Evolutionary conservation across 2,329 filamentous ascomycete species (phyloP), one percentile per base, ranked within the genome.

Genomic region (Biscogniauxia sp.): DNA sequence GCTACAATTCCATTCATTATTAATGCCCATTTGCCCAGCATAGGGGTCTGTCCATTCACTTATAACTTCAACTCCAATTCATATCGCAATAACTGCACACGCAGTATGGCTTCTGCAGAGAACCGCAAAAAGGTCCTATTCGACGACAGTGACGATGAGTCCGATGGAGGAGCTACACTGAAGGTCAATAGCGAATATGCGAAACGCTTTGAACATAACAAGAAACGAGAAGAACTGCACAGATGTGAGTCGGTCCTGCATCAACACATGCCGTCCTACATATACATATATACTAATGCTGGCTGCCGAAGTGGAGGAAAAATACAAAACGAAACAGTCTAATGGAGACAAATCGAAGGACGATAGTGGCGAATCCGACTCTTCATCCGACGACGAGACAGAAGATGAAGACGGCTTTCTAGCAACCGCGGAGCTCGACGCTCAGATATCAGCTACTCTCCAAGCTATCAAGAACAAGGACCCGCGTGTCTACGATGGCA

Each of bases 161-260:
- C 76, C 11, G 78, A 79, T 53, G 76, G 80, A 64, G 78, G 78
- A 26, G 66, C 74, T 45, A 75, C 75, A 28, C 84, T 98, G 74
- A 93, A 90, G 74, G 88, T 99, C 76, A 98, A 99, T 76, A 82
- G 93, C 74, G 92, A 96, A 56, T 99, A 89, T 75, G 95, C 95
- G 51, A 87, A 85, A 68, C 84, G 92, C 50, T 98, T 97, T 70
- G 95, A 99, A 76, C 85, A 98, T 78, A 99, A 99, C 79, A 97
- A 98, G 80, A 97, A 97, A 79, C 86, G 94, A 60, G 93, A 96
- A 73, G 95, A 99, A 74, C 80, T 87, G 65, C 88, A 93, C 17
- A 83, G 85, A 72, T 75, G 88, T 90, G 71, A 69, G 85, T 77
- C 6, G 4, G 26, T 17, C 19, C 19, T 51, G 15, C n/a, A 45